Evolutionary conservation across 2,329 filamentous ascomycete species (phyloP), one percentile per base, ranked within the genome.

Genomic region (Scedosporium apiospermum): DNA sequence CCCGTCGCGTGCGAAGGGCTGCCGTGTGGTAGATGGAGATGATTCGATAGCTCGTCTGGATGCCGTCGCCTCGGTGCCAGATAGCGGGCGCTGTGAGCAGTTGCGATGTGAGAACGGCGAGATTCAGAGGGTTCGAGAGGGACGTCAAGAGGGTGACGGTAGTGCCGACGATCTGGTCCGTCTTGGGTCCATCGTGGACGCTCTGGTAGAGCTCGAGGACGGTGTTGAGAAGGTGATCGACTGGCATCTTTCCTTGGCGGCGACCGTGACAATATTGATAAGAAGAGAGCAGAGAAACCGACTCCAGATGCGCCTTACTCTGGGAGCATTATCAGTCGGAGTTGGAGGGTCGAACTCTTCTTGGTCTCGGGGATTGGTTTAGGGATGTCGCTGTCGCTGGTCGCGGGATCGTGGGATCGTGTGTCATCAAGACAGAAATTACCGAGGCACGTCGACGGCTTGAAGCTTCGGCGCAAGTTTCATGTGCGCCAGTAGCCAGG

Each of bases 11-110:
- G 65, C 80, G 80, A 58, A 78, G 73, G 3, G 82, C 83, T 34
- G 88, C 88, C 4, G 85, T 83, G 73, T 90, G 88, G 77, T 86
- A 91, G 65, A 91, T 82, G 74, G 86, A 85, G 67, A 92, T 80
- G 66, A 89, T 79, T 66, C 85, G 84, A 66, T 88, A 79, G 64
- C 85, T 86, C 2, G 83, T 85, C 14, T 80, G 80, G 42, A 90
- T 76, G 7, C 83, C 85, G 63, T 87, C 80, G 9, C 82, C 82
- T 69, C 79, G 75, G 63, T 76, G 74, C 89, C 89, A 93, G 73
- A 92, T 80, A 7, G 88, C 87, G 3, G 88, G 88, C 0, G 89
- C 87, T 1, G 82, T 83, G 57, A 92, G 81, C 5, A 91, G 80
- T 66, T 92, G 88, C 27, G 87, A 87, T 0, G 88, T 89, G 62